A percentile compares a stretch with the other conserved stretches of the same genome.
Evolutionary conservation across 1,284 basidiomycete genomes (phyloP).

Genomic region (Heliocybe sulcata): DNA sequence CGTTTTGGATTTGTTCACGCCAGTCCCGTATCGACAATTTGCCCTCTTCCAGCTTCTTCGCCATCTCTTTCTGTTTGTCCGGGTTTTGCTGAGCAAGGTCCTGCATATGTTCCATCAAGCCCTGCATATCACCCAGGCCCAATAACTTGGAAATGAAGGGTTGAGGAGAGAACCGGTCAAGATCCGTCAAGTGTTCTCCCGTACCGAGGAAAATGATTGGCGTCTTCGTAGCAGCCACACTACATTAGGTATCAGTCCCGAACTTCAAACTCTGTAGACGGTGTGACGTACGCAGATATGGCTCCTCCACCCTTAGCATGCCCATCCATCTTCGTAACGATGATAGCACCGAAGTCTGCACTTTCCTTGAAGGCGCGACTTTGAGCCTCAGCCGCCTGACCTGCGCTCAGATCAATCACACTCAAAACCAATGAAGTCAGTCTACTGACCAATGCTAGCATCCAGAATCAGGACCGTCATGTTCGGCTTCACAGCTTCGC

Average conservation of each 20-base stretch:
- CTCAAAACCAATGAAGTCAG: neutral
- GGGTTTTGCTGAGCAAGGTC: conserved; percentile 90
- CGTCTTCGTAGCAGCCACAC: conserved; percentile 96
- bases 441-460: conserved; percentile 68
- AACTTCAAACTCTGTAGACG: conserved; percentile 2
- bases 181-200: conserved; percentile 93
- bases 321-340: conserved; percentile 99
- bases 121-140: conserved; percentile 94
- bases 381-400: conserved; percentile 97
- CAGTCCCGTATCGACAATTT: conserved; percentile 96
- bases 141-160: conserved; percentile 97
- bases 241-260: conserved; percentile 23
- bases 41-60: conserved; percentile 96
- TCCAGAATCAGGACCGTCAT: conserved; percentile 90
- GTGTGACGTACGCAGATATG: conserved; percentile 78
- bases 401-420: conserved; percentile 28
- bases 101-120: conserved; percentile 97
- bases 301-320: conserved; percentile 99
- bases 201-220: conserved; percentile 99
- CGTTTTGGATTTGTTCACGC: conserved; percentile 94
- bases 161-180: conserved; percentile 93
- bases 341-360: conserved; percentile 96
- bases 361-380: conserved; percentile 97
- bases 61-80: conserved; percentile 96
- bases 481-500: conserved; percentile 86